Base-by-base conservation (phyloP, 306 rosid species). In the Acacia confusa region DNA sequence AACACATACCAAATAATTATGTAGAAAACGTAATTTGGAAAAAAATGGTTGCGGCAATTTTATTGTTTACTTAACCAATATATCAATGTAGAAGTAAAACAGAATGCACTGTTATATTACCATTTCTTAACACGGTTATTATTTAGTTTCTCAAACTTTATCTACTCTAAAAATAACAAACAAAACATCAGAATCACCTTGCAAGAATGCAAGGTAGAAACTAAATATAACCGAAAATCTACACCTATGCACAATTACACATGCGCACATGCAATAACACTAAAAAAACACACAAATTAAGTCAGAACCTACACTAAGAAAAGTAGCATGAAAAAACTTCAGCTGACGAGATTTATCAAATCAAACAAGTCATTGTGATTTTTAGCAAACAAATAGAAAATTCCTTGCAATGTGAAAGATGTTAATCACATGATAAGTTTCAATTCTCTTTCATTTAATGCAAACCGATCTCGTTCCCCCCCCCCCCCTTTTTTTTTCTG, bases 1-100 rank as follows among this genome's bases (percentile, higher is more conserved):
- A 58, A 47, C 13, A 70, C 58, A 84, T 38, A 57, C 66, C 27
- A 83, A 75, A 61, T 27, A 75, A 27, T 61, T 40, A 75, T 45
- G 58, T 57, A 5, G 53, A 24, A 48, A 45, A 81, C 57, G 45
- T 6, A 20, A 10, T 41, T 63, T 34, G 69, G 44, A 34, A 38
- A 68, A 57, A 75, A 47, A 76, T 58, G 22, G 17, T 22, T 20
- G 45, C 66, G 53, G 45, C 27, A 77, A 81, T 57, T 30, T 61
- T 64, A 38, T 41, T 17, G 71, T 61, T 22, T 41, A 65, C n/a
- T 70, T 58, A 75, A 70, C 27, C 58, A 72, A 1, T 25, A 15
- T 20, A 16, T 57, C 64, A 57, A 58, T 24, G 3, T 3, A 60
- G 11, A 4, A 25, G 8, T 12, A 60, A 60, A 60, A 11, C 16